Evolutionary conservation across 371 early-diverging fungal genomes (phyloP).

Genomic region (Actinomucor elegans): DNA sequence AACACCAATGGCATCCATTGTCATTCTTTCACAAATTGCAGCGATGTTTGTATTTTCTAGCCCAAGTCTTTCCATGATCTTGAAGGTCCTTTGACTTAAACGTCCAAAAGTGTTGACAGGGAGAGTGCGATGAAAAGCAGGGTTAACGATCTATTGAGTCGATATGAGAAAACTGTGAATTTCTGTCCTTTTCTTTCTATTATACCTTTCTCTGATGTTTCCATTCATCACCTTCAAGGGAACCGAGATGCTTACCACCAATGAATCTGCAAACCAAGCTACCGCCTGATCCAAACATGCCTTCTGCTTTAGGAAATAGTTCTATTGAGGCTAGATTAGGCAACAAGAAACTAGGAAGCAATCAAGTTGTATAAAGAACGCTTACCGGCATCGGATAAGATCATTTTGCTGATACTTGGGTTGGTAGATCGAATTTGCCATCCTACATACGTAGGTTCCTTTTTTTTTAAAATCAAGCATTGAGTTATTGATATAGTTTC

Average conservation of each 20-base stretch:
- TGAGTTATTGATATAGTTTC: background rate
- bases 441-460: constrained; percentile 8
- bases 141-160: constrained; percentile 7
- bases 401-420: background rate
- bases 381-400: constrained; percentile 12
- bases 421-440: constrained; percentile 12
- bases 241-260: constrained; percentile 9
- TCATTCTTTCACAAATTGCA: constrained; percentile 17
- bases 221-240: constrained; percentile 11
- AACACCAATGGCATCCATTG: constrained; percentile 26
- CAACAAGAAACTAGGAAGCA: background rate
- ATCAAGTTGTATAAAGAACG: background rate
- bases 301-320: constrained; percentile 5
- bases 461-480: background rate
- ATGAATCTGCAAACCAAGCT: constrained; percentile 5
- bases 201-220: constrained; percentile 15
- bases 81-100: constrained; percentile 1
- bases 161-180: background rate
- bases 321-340: background rate
- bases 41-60: background rate
- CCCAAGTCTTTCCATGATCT: constrained; percentile 6
- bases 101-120: constrained; percentile 13
- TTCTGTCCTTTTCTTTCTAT: background rate
- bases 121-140: constrained; percentile 13
- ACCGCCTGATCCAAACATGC: background rate